Evolutionary conservation across 495 filamentous ascomycete species (phyloP), one percentile per base, ranked within the genome.

Genomic region (Lasiosphaeris hirsuta): DNA sequence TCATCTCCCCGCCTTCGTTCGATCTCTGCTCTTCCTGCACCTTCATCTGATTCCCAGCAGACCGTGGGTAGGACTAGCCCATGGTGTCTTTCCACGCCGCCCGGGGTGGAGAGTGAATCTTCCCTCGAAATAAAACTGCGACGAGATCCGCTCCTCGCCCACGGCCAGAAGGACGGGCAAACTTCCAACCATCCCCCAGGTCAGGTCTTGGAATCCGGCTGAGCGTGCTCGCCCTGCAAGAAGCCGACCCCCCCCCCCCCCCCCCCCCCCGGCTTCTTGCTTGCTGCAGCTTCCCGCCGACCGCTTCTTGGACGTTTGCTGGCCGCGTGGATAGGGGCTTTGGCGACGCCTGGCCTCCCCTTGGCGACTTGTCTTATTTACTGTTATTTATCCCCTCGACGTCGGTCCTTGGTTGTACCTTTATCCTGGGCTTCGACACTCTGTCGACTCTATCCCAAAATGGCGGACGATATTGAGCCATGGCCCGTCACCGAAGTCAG

Each of bases 401-500:
- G 23, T 33, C 17, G 23, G 46, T 14, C 3, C 34, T 23, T 36
- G 46, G 46, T 51, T 15, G 37, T 57, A 35, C 33, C 58, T 35
- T 15, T 15, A 4, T 18, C 23, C 39, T 13, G 19, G 5, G 13
- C 47, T 33, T 40, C 9, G 15, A 18, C 36, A 38, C 18, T 10
- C 30, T 40, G 8, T 13, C 49, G 5, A 14, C 10, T 15, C 37
- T 30, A 30, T 10, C 15, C 14, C 57, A 74, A 61, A 36, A 80
- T 81, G 78, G 63, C 69, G 35, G 63, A 57, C 40, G 71, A 77
- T 51, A 74, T 71, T 10, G 63, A 66, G 1, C 10, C 53, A 68
- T 90, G 87, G 87, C 81, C 81, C 1, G 72, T 77, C 36, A 77
- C 77, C 64, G 87, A 91, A 75, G 89, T 91, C 77, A 67, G 84